phyloP scores from a whole-genome alignment of 1,284 basidiomycete genomes.

The Paramarasmius palmivorus region DNA sequence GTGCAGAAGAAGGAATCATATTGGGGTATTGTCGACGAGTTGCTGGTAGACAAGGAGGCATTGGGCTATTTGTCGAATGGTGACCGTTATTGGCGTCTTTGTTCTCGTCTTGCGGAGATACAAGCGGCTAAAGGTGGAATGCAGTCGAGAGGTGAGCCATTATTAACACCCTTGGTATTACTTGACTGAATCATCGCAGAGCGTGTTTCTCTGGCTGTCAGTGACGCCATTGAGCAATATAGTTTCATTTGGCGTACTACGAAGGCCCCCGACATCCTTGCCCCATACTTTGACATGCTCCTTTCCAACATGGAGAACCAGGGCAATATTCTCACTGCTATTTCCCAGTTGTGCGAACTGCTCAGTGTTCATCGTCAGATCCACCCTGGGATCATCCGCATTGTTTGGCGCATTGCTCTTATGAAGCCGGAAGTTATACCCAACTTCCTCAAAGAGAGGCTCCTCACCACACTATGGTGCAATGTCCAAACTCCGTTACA shows the following conservation, averaged over 20 bases:
- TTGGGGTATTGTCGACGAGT: constrained; percentile 33
- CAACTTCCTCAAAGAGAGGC: constrained; percentile 18
- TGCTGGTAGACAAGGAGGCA: constrained; percentile 29
- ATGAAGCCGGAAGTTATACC: constrained; percentile 19
- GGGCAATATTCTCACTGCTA: constrained; percentile 20
- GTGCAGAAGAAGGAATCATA: constrained; percentile 14
- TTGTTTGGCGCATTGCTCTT: constrained; percentile 34
- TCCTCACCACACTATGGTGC: constrained; percentile 25
- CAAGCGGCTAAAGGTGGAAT: constrained; percentile 8
- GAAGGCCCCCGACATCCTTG: constrained; percentile 31
- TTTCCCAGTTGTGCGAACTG: constrained; percentile 26
- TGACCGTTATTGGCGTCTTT: constrained; percentile 42
- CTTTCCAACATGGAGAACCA: constrained; percentile 21
- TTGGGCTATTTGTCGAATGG: constrained; percentile 26
- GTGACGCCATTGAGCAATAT: constrained; percentile 29
- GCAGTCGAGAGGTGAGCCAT: constrained; percentile 6
- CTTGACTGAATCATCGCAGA: background rate
- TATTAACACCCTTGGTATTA: background rate
- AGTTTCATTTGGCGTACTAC: constrained; percentile 27
- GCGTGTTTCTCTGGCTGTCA: constrained; percentile 14
- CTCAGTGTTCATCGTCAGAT: constrained; percentile 24
- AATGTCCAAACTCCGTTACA: constrained; percentile 18
- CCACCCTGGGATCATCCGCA: constrained; percentile 25
- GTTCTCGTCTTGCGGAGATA: constrained; percentile 28
- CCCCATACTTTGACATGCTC: constrained; percentile 35